Conservation (phyloP, 164 flowering plant species). For the Akebia trifoliata region DNA sequence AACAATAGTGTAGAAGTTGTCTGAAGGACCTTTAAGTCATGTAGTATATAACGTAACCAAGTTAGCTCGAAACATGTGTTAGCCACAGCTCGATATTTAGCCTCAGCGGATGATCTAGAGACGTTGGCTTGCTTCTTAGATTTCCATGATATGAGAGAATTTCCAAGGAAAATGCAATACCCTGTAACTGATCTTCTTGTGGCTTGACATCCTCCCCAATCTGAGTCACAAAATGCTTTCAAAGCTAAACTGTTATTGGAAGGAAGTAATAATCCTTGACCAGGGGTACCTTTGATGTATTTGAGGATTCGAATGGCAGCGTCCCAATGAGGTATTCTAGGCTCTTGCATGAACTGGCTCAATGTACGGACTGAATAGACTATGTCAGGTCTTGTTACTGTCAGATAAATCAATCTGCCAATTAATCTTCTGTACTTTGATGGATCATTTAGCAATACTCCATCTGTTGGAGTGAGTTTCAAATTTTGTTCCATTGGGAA, state of each 20-base stretch:
- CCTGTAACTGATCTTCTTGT: background rate
- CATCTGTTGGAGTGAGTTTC: constrained; percentile 5
- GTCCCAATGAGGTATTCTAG: background rate
- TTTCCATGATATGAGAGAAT: constrained; percentile 3
- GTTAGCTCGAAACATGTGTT: constrained; percentile 1
- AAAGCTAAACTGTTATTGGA: background rate
- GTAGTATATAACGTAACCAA: background rate
- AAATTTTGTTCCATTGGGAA: constrained; percentile 8
- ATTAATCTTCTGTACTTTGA: constrained; percentile 7
- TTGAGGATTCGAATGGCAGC: background rate
- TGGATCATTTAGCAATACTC: background rate
- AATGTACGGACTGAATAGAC: background rate
- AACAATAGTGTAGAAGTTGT: background rate
- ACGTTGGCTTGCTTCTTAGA: constrained; percentile 1
- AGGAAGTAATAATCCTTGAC: constrained; percentile 2
- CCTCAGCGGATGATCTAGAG: background rate
- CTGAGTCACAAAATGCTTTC: constrained; percentile 5
- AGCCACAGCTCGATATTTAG: too few species aligned
- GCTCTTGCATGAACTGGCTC: constrained; percentile 6
- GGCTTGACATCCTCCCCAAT: background rate
- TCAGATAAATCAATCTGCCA: background rate
- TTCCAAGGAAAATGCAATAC: background rate
- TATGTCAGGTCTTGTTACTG: background rate
- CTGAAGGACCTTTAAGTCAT: background rate
- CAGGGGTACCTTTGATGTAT: constrained; percentile 2